These are phyloP conservation scores for Prinsepia uniflora DNA, from an alignment of 306 rosid species.

Conservation along the genomic window DNA sequence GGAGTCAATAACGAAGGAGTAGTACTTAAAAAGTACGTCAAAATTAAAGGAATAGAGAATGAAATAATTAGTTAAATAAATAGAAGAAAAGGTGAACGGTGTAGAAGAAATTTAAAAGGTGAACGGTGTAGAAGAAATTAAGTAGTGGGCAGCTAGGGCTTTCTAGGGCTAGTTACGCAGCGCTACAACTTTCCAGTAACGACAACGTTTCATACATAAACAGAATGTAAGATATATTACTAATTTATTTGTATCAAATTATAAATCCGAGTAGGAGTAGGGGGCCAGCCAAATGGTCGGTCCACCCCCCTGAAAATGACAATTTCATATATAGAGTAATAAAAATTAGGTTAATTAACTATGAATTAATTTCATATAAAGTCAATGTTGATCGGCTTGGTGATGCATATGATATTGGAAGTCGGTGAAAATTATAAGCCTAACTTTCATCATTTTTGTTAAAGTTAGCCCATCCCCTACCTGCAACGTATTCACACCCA, in stretches of 20 bases:
- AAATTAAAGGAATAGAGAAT: neutral
- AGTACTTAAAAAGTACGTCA: neutral
- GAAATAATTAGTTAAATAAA: neutral
- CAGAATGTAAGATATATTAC: constrained; percentile 21
- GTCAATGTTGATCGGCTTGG: constrained; percentile 33
- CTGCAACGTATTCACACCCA: constrained; percentile 7
- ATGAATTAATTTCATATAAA: constrained; percentile 1
- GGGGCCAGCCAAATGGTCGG: constrained; percentile 24
- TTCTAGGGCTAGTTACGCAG: too few relatives aligned
- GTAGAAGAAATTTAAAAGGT: constrained; percentile 17
- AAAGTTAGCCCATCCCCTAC: constrained; percentile 20
- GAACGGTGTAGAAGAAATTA: constrained; percentile 10
- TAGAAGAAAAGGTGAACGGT: constrained; percentile 22
- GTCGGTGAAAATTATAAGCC: constrained; percentile 32
- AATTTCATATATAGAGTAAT: neutral
- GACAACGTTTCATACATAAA: constrained; percentile 12
- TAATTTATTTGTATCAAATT: too few relatives aligned
- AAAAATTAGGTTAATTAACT: neutral
- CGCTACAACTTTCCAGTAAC: constrained; percentile 16
- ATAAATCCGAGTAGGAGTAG: neutral
- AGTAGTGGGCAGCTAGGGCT: neutral
- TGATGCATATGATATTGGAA: constrained; percentile 18
- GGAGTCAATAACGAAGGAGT: constrained; percentile 4
- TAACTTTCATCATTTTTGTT: constrained; percentile 21
- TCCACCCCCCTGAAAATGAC: constrained; percentile 34